Evolutionary conservation across 2,329 filamentous ascomycete genomes (phyloP), one percentile per base, ranked within the genome.

Genomic region (Monascus ruber): DNA sequence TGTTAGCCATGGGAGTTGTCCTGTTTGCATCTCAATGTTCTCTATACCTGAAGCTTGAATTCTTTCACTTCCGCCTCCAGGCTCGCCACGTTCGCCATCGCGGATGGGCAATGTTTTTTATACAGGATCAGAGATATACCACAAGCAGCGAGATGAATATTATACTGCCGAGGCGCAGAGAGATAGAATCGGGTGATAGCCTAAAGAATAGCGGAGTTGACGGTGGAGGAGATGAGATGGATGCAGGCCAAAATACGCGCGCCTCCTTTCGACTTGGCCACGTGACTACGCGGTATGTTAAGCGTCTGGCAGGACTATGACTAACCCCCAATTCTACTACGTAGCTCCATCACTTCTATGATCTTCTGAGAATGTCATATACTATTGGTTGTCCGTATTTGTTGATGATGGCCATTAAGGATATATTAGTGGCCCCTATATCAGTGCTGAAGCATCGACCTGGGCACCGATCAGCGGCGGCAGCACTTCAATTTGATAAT

Each of bases 21-120:
- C 26, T n/a, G 33, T 17, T 24, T 17, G 33, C 9, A 17, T 8
- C 33, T 33, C n/a, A 17, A 33, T 17, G 17, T 17, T 33, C 31
- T 9, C 6, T 39, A 38, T 53, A 76, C 73, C 69, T 77, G 74
- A 48, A 74, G 56, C 58, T 69, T 74, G 58, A 75, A 78, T 60
- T 76, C 74, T 54, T 75, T 76, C 35, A 77, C 62, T 54, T 77
- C 65, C 26, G 58, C 59, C 52, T 70, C 65, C 17, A 70, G 53
- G 36, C 60, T 57, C 34, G 60, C 56, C 26, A 69, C 51, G 37
- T 69, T 65, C 25, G 56, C 56, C 66, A 69, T 70, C 17, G 34
- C 24, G 58, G 38, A 10, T 35, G 10, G 29, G 8, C 29, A 11
- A 3, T 8, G 2, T 8, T 11, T 7, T 31, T n/a, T 6, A 33